phyloP scores from a whole-genome alignment of 345 rosid species.

The Raphanus sativus region DNA sequence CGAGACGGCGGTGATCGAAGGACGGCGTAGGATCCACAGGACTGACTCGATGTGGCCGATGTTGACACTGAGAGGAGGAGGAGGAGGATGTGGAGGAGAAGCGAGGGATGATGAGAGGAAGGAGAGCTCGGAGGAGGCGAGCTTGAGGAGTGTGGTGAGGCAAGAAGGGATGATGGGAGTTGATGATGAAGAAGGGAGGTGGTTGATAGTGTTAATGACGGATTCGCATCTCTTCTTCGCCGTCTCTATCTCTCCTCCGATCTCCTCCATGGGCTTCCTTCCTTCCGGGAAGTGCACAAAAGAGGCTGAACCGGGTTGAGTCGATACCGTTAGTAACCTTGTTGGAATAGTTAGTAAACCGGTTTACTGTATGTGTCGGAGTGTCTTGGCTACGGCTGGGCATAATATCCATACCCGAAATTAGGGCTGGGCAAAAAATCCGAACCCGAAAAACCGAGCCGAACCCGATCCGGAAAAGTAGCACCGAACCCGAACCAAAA shows the following conservation, averaged over 20 bases:
- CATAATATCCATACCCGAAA: no score
- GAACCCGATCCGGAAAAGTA: no score
- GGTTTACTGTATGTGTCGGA: neutral
- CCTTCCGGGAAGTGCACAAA: neutral
- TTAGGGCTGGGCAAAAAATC: no score
- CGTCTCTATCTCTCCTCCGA: conserved; percentile 37
- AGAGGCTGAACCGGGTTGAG: neutral
- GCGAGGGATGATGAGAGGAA: conserved; percentile 63
- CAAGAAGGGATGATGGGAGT: conserved; percentile 42
- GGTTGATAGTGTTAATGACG: conserved; percentile 45
- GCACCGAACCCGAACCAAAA: no score
- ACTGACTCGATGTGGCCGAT: conserved; percentile 84
- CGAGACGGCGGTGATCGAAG: conserved; percentile 63
- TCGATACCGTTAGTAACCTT: neutral
- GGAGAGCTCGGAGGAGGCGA: conserved; percentile 68
- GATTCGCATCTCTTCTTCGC: conserved; percentile 57
- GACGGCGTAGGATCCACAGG: conserved; percentile 54
- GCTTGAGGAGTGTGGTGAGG: conserved; percentile 65
- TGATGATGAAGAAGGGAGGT: conserved; percentile 37
- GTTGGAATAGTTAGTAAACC: neutral
- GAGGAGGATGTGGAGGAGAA: conserved; percentile 21
- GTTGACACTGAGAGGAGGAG: conserved; percentile 49
- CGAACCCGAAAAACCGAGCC: no score
- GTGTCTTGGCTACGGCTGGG: no score
- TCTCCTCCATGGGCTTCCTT: conserved; percentile 21